Evolutionary conservation across 1,284 basidiomycete species (phyloP), one percentile per base, ranked within the genome.

Genomic region (Porodaedalea pini): DNA sequence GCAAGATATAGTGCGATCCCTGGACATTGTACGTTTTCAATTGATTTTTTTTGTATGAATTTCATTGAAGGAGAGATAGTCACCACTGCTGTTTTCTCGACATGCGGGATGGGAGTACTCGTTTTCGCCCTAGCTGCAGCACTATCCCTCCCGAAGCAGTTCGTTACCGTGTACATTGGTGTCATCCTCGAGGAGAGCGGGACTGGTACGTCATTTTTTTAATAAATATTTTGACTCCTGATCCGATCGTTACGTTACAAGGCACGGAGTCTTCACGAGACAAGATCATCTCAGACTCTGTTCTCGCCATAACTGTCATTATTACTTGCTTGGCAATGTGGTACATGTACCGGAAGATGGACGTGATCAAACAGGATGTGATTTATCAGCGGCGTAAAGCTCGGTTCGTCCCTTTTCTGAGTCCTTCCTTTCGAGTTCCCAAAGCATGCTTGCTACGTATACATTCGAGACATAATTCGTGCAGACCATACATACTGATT

Each of bases 1-100:
- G 81, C 77, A 2, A 75, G 85, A 48, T 72, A 83, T 40, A 82
- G 79, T 51, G 83, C 82, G 15, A 80, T 88, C 29, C 86, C 87
- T 0, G 82, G 80, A n/a, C 79, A 79, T 55, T 80, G 78, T 80
- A 54, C 58, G 77, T 71, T 21, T 31, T 48, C n/a, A 19, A 37
- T 31, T 29, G 21, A 27, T 40, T 27, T 32, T 7, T 45, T 11
- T 47, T 34, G 17, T n/a, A 19, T 31, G 7, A 43, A 39, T 60
- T 59, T 54, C 31, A 63, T n/a, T 51, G 2, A 43, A 15, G 2
- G 17, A n/a, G 10, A 13, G 5, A n/a, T 41, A 79, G 78, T 80
- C 59, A 78, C 78, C 0, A 84, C 85, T 0, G 82, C 82, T 21
- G 77, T 87, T 2, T 88, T 88, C 64, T 75, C 86, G 0, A 81